These are phyloP conservation scores for Neonectria faginata DNA, from an alignment of 2,329 filamentous ascomycete genomes.

Conservation along the genomic window DNA sequence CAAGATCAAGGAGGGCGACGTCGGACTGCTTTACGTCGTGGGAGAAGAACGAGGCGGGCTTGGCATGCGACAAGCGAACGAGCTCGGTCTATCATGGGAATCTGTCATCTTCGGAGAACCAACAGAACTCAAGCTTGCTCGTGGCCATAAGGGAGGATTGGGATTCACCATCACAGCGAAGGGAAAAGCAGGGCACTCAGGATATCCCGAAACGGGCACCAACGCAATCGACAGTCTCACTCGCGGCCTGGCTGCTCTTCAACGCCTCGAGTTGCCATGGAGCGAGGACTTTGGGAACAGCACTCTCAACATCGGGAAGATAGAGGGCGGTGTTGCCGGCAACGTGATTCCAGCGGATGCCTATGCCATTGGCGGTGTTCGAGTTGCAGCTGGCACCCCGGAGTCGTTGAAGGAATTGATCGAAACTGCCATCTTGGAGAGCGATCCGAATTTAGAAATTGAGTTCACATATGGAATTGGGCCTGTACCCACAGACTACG, in stretches of 20 bases:
- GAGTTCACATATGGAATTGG: slow-evolving; percentile 26
- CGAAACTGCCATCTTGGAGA: neutral
- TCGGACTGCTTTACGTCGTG: slow-evolving; percentile 41
- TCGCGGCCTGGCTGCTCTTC: slow-evolving; percentile 70
- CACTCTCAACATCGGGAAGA: slow-evolving; percentile 81
- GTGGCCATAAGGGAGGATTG: slow-evolving; percentile 41
- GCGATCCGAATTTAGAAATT: slow-evolving; percentile 12
- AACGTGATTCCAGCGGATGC: slow-evolving; percentile 80
- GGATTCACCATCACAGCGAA: slow-evolving; percentile 65
- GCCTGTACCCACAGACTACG: slow-evolving; percentile 27
- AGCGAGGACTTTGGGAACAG: slow-evolving; percentile 82
- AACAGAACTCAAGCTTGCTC: slow-evolving; percentile 43
- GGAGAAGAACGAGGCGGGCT: slow-evolving; percentile 42
- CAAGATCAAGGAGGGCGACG: slow-evolving; percentile 34
- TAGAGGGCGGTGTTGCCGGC: slow-evolving; percentile 81
- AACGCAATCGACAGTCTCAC: slow-evolving; percentile 82
- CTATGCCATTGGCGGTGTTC: slow-evolving; percentile 4
- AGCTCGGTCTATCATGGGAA: slow-evolving; percentile 37
- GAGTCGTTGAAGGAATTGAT: slow-evolving; percentile 11
- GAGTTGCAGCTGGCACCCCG: slow-evolving; percentile 25
- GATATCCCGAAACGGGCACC: slow-evolving; percentile 85
- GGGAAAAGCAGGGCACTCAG: slow-evolving; percentile 81
- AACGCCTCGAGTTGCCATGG: slow-evolving; percentile 74
- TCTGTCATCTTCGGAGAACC: slow-evolving; percentile 44
- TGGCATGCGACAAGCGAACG: slow-evolving; percentile 41